These are phyloP conservation scores for Neurospora crassa DNA, from an alignment of 2,329 filamentous ascomycete species.

Conservation along the genomic window DNA sequence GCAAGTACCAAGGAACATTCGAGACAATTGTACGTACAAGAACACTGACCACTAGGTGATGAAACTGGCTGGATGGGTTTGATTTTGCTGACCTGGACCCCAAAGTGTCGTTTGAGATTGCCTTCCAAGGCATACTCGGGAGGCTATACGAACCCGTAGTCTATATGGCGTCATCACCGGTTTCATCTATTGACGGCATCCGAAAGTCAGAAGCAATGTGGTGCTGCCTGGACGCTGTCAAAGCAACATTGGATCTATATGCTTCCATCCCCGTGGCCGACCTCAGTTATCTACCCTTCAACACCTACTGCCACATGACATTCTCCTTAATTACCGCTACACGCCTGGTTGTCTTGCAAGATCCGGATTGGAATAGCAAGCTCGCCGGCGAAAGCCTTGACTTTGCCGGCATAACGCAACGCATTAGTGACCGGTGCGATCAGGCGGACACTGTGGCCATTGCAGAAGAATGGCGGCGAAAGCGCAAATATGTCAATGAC, in stretches of 20 bases:
- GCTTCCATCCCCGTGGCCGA: slow-evolving; percentile 18
- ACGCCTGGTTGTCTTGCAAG: slow-evolving; percentile 27
- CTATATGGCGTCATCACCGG: slow-evolving; percentile 16
- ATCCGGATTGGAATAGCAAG: slow-evolving; percentile 27
- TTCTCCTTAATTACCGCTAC: slow-evolving; percentile 27
- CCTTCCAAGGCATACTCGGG: slow-evolving; percentile 24
- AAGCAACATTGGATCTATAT: slow-evolving; percentile 21
- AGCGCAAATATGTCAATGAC: slow-evolving; percentile 18
- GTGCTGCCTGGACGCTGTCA: slow-evolving; percentile 24
- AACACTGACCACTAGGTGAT: not conserved
- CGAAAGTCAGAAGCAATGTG: slow-evolving; percentile 27
- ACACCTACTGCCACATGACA: slow-evolving; percentile 20
- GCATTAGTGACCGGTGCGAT: slow-evolving; percentile 23
- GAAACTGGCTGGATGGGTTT: not conserved
- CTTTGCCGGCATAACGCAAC: slow-evolving; percentile 20
- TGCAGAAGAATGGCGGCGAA: slow-evolving; percentile 15
- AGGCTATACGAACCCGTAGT: slow-evolving; percentile 31
- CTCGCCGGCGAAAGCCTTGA: slow-evolving; percentile 26
- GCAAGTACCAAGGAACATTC: slow-evolving; percentile 11
- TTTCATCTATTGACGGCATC: slow-evolving; percentile 11
- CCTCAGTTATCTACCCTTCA: slow-evolving; percentile 23
- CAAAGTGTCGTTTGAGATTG: slow-evolving; percentile 25
- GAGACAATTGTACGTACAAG: slow-evolving; percentile 15
- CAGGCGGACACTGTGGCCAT: slow-evolving; percentile 21
- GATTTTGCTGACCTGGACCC: not conserved